A percentile compares a stretch with the other conserved stretches of the same genome.
These are phyloP conservation scores for Rhodotorula sphaerocarpa DNA, from an alignment of 768 basidiomycete genomes.

Conservation along the genomic window DNA sequence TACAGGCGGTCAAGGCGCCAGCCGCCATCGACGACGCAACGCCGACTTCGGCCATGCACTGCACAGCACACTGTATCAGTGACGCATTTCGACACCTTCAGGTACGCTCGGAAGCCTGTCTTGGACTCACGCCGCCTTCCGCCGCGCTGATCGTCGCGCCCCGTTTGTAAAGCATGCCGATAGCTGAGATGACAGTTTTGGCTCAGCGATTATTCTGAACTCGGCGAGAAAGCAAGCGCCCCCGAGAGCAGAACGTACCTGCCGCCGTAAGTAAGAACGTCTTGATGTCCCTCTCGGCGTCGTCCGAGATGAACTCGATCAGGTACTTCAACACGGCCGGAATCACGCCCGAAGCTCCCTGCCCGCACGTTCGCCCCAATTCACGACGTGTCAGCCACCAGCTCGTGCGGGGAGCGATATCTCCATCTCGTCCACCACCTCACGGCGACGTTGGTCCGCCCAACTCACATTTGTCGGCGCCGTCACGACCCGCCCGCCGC, in stretches of 20 bases:
- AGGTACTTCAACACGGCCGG: conserved; percentile 58
- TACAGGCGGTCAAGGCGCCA: conserved; percentile 85
- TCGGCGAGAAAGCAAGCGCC: conserved; percentile 8
- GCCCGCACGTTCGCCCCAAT: too few relatives aligned
- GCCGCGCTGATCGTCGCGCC: conserved; percentile 95
- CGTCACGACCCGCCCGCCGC: conserved; percentile 87
- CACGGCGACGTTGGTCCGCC: neutral
- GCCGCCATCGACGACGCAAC: conserved; percentile 96
- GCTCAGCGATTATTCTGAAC: too few relatives aligned
- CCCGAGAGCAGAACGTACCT: conserved; percentile 43
- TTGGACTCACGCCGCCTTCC: conserved; percentile 53
- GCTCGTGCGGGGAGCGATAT: neutral
- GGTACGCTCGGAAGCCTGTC: too few relatives aligned
- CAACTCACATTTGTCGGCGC: conserved; percentile 48
- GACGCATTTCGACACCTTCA: too few relatives aligned
- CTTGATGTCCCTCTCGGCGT: conserved; percentile 74
- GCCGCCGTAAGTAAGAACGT: conserved; percentile 85
- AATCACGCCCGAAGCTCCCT: conserved; percentile 79
- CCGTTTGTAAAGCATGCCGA: conserved; percentile 93
- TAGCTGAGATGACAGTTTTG: too few relatives aligned
- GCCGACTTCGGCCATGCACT: conserved; percentile 89
- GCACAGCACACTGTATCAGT: too few relatives aligned
- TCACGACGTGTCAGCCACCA: neutral
- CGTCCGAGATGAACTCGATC: conserved; percentile 73
- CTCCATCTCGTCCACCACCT: neutral